Conservation (phyloP, 495 filamentous ascomycete species). For the Extremus antarcticus region DNA sequence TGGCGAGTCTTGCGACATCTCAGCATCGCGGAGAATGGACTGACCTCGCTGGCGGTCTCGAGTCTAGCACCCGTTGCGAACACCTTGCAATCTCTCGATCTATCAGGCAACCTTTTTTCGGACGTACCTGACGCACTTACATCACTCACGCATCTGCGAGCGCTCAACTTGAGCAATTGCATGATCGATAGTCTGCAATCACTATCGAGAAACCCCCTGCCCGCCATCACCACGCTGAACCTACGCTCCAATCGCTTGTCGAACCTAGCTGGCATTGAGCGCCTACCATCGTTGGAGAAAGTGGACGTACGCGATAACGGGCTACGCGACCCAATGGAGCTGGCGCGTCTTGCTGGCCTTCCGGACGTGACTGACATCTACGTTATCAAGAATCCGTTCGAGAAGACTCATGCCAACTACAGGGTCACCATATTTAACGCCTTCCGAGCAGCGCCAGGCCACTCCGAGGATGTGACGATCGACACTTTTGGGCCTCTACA, state of each 20-base stretch:
- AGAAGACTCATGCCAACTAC: slow-evolving; percentile 73
- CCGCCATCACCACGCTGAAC: slow-evolving; percentile 87
- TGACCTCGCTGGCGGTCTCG: slow-evolving; percentile 63
- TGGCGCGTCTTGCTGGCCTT: slow-evolving; percentile 79
- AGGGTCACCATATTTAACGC: slow-evolving; percentile 89
- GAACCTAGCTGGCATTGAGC: slow-evolving; percentile 84
- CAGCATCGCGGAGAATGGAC: slow-evolving; percentile 78
- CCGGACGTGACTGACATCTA: slow-evolving; percentile 89
- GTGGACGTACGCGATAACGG: slow-evolving; percentile 88
- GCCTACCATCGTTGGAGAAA: slow-evolving; percentile 74
- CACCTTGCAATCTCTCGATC: slow-evolving; percentile 78
- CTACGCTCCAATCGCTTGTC: slow-evolving; percentile 78
- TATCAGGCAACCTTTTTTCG: slow-evolving; percentile 81
- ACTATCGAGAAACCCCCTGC: slow-evolving; percentile 71
- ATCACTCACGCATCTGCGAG: slow-evolving; percentile 66
- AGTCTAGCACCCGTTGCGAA: slow-evolving; percentile 73
- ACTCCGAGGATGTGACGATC: slow-evolving; percentile 80
- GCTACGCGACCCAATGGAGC: slow-evolving; percentile 77
- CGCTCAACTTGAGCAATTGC: slow-evolving; percentile 86
- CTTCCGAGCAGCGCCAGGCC: slow-evolving; percentile 85
- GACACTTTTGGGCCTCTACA: slow-evolving; percentile 72
- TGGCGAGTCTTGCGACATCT: slow-evolving; percentile 91
- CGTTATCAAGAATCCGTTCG: slow-evolving; percentile 82
- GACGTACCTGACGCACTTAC: slow-evolving; percentile 85
- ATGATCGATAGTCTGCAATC: slow-evolving; percentile 96